Base-by-base conservation (phyloP, 2,329 filamentous ascomycete genomes). In the Grosmannia huntii region DNA sequence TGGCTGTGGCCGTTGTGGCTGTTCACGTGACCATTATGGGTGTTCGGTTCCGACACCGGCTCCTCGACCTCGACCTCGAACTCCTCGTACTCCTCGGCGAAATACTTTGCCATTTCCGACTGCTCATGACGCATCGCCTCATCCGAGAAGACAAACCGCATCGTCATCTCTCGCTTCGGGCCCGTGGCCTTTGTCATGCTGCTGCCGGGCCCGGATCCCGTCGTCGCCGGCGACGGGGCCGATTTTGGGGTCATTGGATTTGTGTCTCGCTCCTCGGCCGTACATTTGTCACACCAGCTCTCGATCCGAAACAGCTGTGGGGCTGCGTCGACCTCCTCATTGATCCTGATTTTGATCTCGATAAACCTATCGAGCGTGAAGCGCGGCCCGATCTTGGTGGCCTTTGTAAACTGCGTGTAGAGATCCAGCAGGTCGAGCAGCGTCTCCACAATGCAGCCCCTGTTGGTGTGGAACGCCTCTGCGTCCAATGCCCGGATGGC, bases 381-480 rank as follows among this genome's bases (percentile, higher is more conserved):
- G 53, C 81, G 75, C 19, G 80, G 76, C 7, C 90, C 91, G 23
- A 96, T 76, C 55, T 85, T 83, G 38, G 90, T 96, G 56, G 79
- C 77, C 63, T 82, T 81, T 57, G 83, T 82, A 68, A 95, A 86
- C 67, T 95, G 88, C 0, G 90, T 94, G 70, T 96, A 97, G 3
- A 97, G 80, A 67, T 99, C 92, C 28, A 97, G 79, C 0, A 96
- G 78, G 67, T 97, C 94, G 46, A 96, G 82, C 65, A 96, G 81
- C 0, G 89, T 92, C 76, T 97, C 92, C 73, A 79, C 69, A 31
- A 82, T 73, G 61, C 75, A 75, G 10, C 72, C 72, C 33, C 78
- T 70, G 11, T 69, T 71, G 46, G 76, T 76, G 60, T 76, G 72
- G 63, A 68, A 76, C 14, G 28, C 53, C 4, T 21, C 41, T 27